Percentiles rank a stretch among this genome's conserved stretches.
Conservation (phyloP, 1,284 basidiomycete genomes). For the Hortiboletus rubellus region DNA sequence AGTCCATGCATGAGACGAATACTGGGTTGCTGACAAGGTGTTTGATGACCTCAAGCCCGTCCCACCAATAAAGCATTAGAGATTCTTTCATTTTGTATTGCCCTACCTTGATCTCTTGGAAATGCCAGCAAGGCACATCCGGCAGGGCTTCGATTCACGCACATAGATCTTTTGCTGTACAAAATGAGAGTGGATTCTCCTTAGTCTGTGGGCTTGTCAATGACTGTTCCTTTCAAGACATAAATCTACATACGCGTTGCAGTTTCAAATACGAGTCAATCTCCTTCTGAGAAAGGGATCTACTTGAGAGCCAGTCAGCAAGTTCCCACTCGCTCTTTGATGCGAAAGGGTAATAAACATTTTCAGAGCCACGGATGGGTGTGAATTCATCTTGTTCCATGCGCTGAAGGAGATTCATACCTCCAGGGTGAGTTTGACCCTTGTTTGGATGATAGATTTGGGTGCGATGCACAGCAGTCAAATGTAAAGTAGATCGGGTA, state of each 20-base stretch:
- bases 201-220: no score
- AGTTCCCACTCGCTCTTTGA: constrained; percentile 6
- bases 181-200: background rate
- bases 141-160: background rate
- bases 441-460: background rate
- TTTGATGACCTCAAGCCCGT: constrained; percentile 1
- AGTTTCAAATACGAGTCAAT: background rate
- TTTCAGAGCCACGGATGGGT: background rate
- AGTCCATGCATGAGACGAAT: background rate
- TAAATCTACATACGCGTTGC: background rate
- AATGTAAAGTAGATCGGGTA: background rate
- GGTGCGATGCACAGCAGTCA: background rate
- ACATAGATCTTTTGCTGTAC: background rate
- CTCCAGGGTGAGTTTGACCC: background rate
- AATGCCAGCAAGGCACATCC: constrained; percentile 3
- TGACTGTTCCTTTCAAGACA: no score
- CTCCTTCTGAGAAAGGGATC: constrained; percentile 2
- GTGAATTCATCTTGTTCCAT: background rate
- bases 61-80: constrained; percentile 1
- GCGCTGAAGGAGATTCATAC: background rate
- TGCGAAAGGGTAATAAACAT: constrained; percentile 2
- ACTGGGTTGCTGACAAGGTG: background rate
- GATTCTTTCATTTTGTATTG: constrained; percentile 1
- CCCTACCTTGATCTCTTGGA: background rate
- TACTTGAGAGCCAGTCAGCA: background rate